Conservation (phyloP, 225 moss, liverwort and hornwort species). For the Pseudoscleropodium purum region DNA sequence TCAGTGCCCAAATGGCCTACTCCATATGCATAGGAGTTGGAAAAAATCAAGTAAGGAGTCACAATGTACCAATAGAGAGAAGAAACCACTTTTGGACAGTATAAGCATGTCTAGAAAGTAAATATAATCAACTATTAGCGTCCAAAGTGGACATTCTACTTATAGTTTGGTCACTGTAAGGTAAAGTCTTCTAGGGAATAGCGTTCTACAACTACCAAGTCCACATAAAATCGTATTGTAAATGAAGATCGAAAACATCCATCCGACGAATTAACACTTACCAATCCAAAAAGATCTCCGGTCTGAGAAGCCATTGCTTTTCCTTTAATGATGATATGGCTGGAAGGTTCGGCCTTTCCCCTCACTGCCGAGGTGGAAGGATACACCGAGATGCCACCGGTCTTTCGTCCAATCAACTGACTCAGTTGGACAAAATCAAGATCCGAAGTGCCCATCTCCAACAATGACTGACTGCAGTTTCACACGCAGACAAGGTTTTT, state of each 20-base stretch:
- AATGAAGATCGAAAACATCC: not conserved
- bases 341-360: slow-evolving; percentile 61
- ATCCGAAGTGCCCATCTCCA: slow-evolving; percentile 97
- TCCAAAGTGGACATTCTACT: not conserved
- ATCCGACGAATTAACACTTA: not conserved
- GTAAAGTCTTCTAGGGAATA: not conserved
- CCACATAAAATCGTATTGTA: not conserved
- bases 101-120: not conserved
- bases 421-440: slow-evolving; percentile 90
- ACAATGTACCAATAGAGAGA: not conserved
- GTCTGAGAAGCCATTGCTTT: slow-evolving; percentile 91
- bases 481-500: not conserved
- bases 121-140: not conserved
- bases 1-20: not conserved
- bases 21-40: not conserved
- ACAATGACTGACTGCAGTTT: slow-evolving; percentile 72
- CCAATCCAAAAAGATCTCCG: slow-evolving; percentile 79
- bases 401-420: slow-evolving; percentile 98
- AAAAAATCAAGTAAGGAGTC: not conserved
- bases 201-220: not conserved
- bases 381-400: slow-evolving; percentile 92
- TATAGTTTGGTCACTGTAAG: not conserved
- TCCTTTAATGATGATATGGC: slow-evolving; percentile 74
- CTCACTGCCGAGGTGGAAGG: slow-evolving; percentile 75
- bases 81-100: not conserved